Evolutionary conservation across 495 filamentous ascomycete species (phyloP).

Genomic region (Neurospora sp.): DNA sequence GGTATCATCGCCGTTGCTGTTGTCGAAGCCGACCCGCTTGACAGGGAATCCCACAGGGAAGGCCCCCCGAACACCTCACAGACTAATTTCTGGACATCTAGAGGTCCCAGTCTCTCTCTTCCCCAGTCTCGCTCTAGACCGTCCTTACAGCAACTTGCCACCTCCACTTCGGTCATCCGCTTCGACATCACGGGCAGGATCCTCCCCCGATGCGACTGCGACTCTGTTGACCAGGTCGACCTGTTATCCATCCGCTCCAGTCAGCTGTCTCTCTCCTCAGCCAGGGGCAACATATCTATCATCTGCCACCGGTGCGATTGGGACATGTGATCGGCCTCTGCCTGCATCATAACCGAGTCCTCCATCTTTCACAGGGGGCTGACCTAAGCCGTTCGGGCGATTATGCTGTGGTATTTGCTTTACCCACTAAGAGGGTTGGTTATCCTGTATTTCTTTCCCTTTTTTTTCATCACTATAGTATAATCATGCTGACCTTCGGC

Average conservation of each 20-base stretch:
- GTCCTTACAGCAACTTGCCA: neutral
- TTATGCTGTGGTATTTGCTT: conserved; percentile 52
- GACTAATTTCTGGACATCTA: neutral
- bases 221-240: neutral
- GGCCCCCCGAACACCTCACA: neutral
- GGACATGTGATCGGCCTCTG: neutral
- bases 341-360: neutral
- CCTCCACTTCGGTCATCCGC: neutral
- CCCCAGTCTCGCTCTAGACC: neutral
- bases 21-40: neutral
- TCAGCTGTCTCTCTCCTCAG: neutral
- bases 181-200: neutral
- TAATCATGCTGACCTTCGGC: conserved; percentile 4
- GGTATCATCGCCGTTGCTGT: neutral
- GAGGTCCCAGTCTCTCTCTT: neutral
- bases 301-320: neutral
- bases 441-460: conserved; percentile 5
- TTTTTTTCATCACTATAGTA: neutral
- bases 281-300: neutral
- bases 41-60: neutral
- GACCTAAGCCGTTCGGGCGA: neutral
- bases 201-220: neutral
- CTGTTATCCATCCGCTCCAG: neutral
- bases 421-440: conserved; percentile 54
- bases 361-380: neutral